Evolutionary conservation across 495 filamentous ascomycete genomes (phyloP).

Genomic region (Recurvomyces mirabilis): DNA sequence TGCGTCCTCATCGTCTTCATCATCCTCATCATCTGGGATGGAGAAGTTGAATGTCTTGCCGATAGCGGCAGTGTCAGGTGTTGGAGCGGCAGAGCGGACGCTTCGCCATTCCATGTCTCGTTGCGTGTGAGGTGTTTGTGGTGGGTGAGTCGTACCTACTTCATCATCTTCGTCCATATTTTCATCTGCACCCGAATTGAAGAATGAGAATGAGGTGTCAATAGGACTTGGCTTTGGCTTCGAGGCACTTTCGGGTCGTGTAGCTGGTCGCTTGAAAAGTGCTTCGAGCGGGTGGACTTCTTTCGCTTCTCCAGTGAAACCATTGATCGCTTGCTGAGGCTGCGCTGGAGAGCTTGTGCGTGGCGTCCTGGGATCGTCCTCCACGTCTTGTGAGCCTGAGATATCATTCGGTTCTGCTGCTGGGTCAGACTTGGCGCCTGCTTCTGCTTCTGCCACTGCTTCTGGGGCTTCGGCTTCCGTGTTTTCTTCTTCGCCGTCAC

Average conservation of each 20-base stretch:
- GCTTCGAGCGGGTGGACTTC: slow-evolving; percentile 80
- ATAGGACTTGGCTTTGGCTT: slow-evolving; percentile 35
- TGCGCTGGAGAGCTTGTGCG: too few species aligned
- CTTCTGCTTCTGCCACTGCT: too few species aligned
- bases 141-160: slow-evolving; percentile 34
- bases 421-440: too few species aligned
- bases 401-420: too few species aligned
- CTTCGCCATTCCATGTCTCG: slow-evolving; percentile 63
- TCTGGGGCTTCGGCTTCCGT: too few species aligned
- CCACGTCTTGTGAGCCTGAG: too few species aligned
- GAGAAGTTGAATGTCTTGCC: slow-evolving; percentile 39
- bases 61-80: slow-evolving; percentile 81
- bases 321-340: too few species aligned
- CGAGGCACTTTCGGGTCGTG: slow-evolving; percentile 27
- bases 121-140: slow-evolving; percentile 70
- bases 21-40: slow-evolving; percentile 19
- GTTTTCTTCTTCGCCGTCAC: too few species aligned
- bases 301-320: slow-evolving; percentile 12
- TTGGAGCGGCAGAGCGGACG: slow-evolving; percentile 76
- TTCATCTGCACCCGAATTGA: slow-evolving; percentile 35
- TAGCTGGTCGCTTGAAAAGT: slow-evolving; percentile 64
- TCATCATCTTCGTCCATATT: slow-evolving; percentile 42
- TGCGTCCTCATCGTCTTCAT: slow-evolving; percentile 27
- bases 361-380: neutral
- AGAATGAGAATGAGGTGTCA: slow-evolving; percentile 51